Percentiles rank a stretch among this genome's conserved stretches.
phyloP scores from a whole-genome alignment of 371 early-diverging fungal genomes.

The Umbelopsis sp. region DNA sequence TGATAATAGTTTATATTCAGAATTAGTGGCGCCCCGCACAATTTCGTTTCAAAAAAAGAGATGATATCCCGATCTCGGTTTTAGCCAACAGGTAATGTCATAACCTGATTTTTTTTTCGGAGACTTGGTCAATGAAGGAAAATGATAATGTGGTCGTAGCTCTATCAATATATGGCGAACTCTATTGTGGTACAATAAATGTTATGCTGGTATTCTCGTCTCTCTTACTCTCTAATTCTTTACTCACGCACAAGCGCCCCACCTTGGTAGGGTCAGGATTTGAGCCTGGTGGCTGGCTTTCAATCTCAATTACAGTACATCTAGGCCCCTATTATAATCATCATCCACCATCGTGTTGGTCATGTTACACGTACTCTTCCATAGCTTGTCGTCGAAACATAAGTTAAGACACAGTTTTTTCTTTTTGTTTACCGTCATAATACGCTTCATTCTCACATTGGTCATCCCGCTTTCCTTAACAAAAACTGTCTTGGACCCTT shows the following conservation, averaged over 20 bases:
- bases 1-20: slow-evolving; percentile 16
- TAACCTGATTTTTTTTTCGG: background rate
- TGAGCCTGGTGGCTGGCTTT: slow-evolving; percentile 5
- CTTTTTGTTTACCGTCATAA: background rate
- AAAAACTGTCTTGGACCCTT: slow-evolving; percentile 11
- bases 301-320: background rate
- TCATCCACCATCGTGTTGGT: background rate
- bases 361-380: slow-evolving; percentile 4
- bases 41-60: slow-evolving; percentile 7
- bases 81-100: background rate
- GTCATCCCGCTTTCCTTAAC: background rate
- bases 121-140: background rate
- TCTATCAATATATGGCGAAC: background rate
- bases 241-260: slow-evolving; percentile 4
- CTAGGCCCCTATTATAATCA: slow-evolving; percentile 1
- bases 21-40: slow-evolving; percentile 11
- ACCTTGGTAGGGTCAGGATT: background rate
- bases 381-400: no score
- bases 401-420: background rate
- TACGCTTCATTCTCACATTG: background rate
- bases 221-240: background rate
- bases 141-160: background rate
- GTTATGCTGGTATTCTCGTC: background rate
- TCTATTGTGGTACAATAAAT: slow-evolving; percentile 1
- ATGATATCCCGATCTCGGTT: slow-evolving; percentile 13